phyloP scores from a whole-genome alignment of 257 asterid genomes.

The Gynochthodes officinalis region DNA sequence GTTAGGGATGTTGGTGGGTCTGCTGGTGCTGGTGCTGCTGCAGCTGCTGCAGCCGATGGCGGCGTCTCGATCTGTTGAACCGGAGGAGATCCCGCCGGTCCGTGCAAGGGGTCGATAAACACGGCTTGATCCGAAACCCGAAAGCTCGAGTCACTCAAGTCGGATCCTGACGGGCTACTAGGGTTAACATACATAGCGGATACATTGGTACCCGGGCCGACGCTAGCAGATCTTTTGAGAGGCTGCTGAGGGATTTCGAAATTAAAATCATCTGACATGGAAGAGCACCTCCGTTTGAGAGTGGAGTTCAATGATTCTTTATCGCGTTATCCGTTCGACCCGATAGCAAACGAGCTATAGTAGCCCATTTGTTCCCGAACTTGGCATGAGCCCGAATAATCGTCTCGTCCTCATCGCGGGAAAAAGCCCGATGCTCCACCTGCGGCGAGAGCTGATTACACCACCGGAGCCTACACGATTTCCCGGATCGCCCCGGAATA shows the following conservation, averaged over 20 bases:
- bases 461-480: slow-evolving; percentile 81
- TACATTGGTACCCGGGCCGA: slow-evolving; percentile 41
- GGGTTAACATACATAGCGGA: slow-evolving; percentile 46
- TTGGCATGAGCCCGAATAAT: slow-evolving; percentile 67
- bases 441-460: slow-evolving; percentile 89
- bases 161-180: slow-evolving; percentile 65
- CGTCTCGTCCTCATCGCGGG: slow-evolving; percentile 63
- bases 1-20: slow-evolving; percentile 59
- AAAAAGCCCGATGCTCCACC: slow-evolving; percentile 67
- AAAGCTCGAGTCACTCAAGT: slow-evolving; percentile 48
- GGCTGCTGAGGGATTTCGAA: slow-evolving; percentile 52
- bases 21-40: slow-evolving; percentile 39
- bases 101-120: slow-evolving; percentile 49
- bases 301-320: slow-evolving; percentile 74
- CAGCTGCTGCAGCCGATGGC: slow-evolving; percentile 26
- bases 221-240: slow-evolving; percentile 57
- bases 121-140: slow-evolving; percentile 32
- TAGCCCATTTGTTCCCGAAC: slow-evolving; percentile 79
- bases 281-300: slow-evolving; percentile 61
- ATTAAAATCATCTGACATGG: slow-evolving; percentile 67
- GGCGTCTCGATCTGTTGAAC: slow-evolving; percentile 19
- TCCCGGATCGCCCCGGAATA: slow-evolving; percentile 72
- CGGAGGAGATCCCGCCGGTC: slow-evolving; percentile 43
- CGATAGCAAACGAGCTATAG: slow-evolving; percentile 60
- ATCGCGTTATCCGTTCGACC: slow-evolving; percentile 88